Evolutionary conservation across 108 stramenopile species (phyloP).

Genomic region (Skeletonema costatum): DNA sequence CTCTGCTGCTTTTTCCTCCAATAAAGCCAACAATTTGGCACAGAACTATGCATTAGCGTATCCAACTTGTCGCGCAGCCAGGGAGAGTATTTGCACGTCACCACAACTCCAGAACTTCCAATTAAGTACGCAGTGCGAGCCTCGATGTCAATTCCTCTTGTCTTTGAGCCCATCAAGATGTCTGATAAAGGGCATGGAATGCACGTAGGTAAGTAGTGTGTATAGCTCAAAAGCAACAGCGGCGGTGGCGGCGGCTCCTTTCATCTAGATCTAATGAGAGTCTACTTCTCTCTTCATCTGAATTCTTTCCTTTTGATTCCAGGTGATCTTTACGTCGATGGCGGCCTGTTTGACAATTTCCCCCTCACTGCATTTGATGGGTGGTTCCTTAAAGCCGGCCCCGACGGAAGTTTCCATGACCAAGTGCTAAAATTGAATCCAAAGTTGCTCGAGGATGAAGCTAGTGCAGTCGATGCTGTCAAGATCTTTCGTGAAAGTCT

Average conservation of each 20-base stretch:
- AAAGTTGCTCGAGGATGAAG: neutral
- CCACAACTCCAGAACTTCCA: neutral
- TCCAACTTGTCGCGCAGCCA: neutral
- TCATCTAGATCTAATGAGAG: no score
- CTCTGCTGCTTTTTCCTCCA: neutral
- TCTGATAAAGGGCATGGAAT: constrained; percentile 1
- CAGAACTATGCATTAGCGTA: neutral
- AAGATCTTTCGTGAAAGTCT: neutral
- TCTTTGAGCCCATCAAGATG: neutral
- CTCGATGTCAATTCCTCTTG: neutral
- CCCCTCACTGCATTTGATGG: neutral
- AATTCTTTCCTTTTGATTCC: neutral
- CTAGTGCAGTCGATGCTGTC: neutral
- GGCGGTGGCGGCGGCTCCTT: no score
- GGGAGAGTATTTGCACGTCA: neutral
- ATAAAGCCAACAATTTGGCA: neutral
- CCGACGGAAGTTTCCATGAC: neutral
- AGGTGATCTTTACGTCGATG: neutral
- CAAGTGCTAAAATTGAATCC: neutral
- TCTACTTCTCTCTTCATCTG: neutral
- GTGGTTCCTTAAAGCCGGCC: neutral
- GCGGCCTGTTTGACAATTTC: neutral
- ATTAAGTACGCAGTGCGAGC: neutral
- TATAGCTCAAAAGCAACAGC: no score
- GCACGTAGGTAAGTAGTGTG: neutral